Percentiles rank a stretch among this genome's conserved stretches.
Conservation (phyloP, 2,329 filamentous ascomycete genomes). For the Rhinocladiella mackenziei region DNA sequence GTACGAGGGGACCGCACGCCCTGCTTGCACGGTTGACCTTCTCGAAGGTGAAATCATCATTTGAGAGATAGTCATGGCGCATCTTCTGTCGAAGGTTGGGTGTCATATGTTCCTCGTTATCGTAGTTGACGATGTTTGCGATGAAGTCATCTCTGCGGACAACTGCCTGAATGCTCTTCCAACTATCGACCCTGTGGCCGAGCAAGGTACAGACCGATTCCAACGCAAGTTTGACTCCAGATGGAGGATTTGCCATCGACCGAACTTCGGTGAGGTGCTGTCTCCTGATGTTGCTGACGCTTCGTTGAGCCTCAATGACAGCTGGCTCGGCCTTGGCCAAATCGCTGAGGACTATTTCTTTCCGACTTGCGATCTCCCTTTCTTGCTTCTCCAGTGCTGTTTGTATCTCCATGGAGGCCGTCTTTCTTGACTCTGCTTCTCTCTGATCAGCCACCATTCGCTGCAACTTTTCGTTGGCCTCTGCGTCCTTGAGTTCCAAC, state of each 20-base stretch:
- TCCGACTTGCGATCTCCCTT: constrained; percentile 75
- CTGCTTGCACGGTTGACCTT: constrained; percentile 94
- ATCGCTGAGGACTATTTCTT: constrained; percentile 80
- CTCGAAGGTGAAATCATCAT: constrained; percentile 93
- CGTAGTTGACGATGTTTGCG: constrained; percentile 93
- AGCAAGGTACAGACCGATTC: constrained; percentile 96
- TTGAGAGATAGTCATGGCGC: constrained; percentile 85
- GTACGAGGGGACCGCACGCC: constrained; percentile 91
- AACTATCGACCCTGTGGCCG: constrained; percentile 82
- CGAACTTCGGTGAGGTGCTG: constrained; percentile 96
- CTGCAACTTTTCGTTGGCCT: constrained; percentile 95
- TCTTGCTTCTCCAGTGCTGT: constrained; percentile 83
- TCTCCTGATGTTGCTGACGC: constrained; percentile 96
- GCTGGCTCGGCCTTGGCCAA: constrained; percentile 88
- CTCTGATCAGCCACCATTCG: constrained; percentile 95
- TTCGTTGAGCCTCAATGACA: constrained; percentile 86
- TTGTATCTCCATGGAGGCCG: constrained; percentile 83
- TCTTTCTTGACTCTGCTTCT: constrained; percentile 88
- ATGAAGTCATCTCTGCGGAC: constrained; percentile 95
- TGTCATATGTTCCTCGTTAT: constrained; percentile 95
- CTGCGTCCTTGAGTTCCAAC: constrained; percentile 85
- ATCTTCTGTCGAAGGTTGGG: constrained; percentile 76
- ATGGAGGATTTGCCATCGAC: constrained; percentile 90
- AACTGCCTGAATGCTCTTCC: constrained; percentile 86
- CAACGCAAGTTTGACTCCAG: constrained; percentile 83